Evolutionary conservation across 306 rosid genomes (phyloP).

Genomic region (Quercus dentata): DNA sequence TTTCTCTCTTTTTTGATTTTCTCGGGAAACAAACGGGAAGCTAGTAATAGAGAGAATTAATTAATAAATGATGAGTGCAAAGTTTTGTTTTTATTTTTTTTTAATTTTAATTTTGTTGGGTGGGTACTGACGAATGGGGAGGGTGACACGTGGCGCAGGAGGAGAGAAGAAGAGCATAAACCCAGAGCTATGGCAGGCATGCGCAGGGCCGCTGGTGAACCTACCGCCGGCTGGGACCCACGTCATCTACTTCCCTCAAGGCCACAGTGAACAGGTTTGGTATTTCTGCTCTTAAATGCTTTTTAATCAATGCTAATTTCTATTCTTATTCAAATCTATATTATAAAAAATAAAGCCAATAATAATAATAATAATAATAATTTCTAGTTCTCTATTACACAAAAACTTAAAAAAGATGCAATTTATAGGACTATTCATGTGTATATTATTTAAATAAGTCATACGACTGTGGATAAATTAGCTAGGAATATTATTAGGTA

Average conservation of each 20-base stretch:
- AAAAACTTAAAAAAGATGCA: no score
- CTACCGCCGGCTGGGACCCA: constrained; percentile 84
- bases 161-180: constrained; percentile 68
- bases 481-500: no score
- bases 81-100: no score
- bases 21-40: constrained; percentile 18
- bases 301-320: not conserved
- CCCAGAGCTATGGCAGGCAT: constrained; percentile 93
- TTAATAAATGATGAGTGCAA: not conserved
- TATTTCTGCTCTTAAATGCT: not conserved
- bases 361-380: no score
- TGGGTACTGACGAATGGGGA: constrained; percentile 1
- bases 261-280: constrained; percentile 82
- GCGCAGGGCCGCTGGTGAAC: constrained; percentile 93
- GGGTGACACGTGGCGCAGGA: constrained; percentile 29
- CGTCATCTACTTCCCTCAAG: constrained; percentile 93
- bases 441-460: no score
- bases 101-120: no score
- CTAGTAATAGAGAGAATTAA: not conserved
- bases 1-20: not conserved
- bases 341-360: no score
- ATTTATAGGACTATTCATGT: accelerated
- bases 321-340: no score
- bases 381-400: no score
- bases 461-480: no score